Evolutionary conservation across 31 red algal genomes (phyloP), one percentile per base, ranked within the genome.

Genomic region (Asparagopsis taxiformis): DNA sequence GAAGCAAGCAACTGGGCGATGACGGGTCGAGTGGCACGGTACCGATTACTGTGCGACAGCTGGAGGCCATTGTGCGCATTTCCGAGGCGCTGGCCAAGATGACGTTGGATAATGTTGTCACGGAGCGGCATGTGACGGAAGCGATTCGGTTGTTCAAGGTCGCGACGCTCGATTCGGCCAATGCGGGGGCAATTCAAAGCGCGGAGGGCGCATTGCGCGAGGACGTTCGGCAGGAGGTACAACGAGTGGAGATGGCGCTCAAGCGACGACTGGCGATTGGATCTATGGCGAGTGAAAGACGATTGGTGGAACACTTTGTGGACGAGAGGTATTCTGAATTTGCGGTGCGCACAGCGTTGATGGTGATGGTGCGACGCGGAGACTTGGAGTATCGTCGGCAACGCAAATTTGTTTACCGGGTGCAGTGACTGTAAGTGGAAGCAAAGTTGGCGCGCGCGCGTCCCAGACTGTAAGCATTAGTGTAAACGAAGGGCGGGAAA

Each of bases 1-100:
- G n/a, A n/a, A n/a, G n/a, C n/a, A n/a, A n/a, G n/a, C n/a, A n/a
- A n/a, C n/a, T n/a, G n/a, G 91, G 77, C 11, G 73, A 84, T 36
- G 65, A 85, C 28, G 70, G 60, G 17, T 41, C 57, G 30, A 57
- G 52, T 16, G 74, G 69, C 16, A 64, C 85, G 11, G 87, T 99
- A 19, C 96, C 96, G 0, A 99, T 99, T 21, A 93, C 95, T 24
- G 95, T 98, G 5, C 82, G 95, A 38, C 95, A 98, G 60, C 46
- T 98, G 22, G 95, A 98, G 59, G 84, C 95, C 1, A 84, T 98
- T 54, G 85, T 98, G 23, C 80, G 95, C 41, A 66, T 98, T 48
- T 86, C 95, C 15, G 95, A 98, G 59, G 84, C 90, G 58, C 49
- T 98, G 15, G 95, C 95, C 15, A 99, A 99, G 63, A 99, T 99